These are phyloP conservation scores for Rosa persica DNA, from an alignment of 306 rosid genomes.

Conservation along the genomic window DNA sequence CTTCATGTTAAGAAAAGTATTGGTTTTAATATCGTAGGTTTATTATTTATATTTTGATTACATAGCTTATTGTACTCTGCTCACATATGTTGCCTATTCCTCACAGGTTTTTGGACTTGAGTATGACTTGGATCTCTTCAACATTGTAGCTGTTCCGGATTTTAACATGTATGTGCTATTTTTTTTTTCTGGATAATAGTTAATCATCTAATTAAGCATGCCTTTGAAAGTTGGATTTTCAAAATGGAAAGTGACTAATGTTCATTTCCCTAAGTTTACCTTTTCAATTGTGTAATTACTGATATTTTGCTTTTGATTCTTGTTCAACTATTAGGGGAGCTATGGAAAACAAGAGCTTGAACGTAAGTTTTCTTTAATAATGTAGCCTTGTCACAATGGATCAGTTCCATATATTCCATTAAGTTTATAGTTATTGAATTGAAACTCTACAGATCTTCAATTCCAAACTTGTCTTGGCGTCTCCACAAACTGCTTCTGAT, in stretches of 20 bases:
- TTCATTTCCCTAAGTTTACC: neutral
- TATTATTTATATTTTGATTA: conserved; percentile 15
- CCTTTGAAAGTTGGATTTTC: conserved; percentile 1
- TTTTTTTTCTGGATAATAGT: conserved; percentile 1
- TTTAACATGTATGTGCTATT: conserved; percentile 73
- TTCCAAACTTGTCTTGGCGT: conserved; percentile 92
- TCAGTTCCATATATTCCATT: neutral
- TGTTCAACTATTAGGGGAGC: conserved; percentile 80
- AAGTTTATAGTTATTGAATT: neutral
- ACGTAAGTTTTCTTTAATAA: conserved; percentile 47
- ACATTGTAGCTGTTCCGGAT: conserved; percentile 97
- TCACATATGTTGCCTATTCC: conserved; percentile 25
- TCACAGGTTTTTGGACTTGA: conserved; percentile 93
- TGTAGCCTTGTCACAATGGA: neutral
- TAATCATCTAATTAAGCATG: conserved; percentile 5
- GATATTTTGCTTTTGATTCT: conserved; percentile 23
- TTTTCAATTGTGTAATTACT: neutral
- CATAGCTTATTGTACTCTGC: conserved; percentile 20
- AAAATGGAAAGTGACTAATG: neutral
- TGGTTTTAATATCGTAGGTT: conserved; percentile 21
- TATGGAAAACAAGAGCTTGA: conserved; percentile 99
- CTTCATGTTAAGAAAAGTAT: conserved; percentile 19
- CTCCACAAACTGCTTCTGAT: conserved; percentile 93
- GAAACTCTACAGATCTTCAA: conserved; percentile 68
- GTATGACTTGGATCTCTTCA: conserved; percentile 98